Evolutionary conservation across 257 asterid species (phyloP).

Genomic region (Nyctanthes arbortristis): DNA sequence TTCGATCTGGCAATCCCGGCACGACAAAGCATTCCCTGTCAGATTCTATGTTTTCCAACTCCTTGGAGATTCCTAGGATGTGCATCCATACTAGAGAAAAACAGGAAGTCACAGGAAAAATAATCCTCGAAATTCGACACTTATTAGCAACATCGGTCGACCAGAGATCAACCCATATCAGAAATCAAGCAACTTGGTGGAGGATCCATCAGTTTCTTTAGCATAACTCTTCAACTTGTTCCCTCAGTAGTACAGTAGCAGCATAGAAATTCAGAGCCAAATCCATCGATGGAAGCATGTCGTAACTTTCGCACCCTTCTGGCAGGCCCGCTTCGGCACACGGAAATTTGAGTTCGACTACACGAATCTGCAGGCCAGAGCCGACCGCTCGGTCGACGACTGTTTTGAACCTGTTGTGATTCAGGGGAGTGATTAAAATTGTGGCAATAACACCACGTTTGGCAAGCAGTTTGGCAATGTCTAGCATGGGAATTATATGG

Average conservation of each 20-base stretch:
- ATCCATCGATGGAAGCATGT: slow-evolving; percentile 24
- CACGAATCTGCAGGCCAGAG: slow-evolving; percentile 32
- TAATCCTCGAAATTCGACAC: slow-evolving; percentile 35
- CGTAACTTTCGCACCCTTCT: slow-evolving; percentile 39
- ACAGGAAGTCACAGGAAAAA: slow-evolving; percentile 56
- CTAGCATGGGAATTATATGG: slow-evolving; percentile 61
- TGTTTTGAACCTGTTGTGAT: slow-evolving; percentile 29
- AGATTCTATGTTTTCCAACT: slow-evolving; percentile 21
- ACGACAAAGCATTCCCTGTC: slow-evolving; percentile 46
- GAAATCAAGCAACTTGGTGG: slow-evolving; percentile 38
- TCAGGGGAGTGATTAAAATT: slow-evolving; percentile 40
- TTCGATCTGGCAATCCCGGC: slow-evolving; percentile 48
- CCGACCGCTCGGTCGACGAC: slow-evolving; percentile 34
- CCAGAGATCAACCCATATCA: slow-evolving; percentile 45
- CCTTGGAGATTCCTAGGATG: slow-evolving; percentile 12
- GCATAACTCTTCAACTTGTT: background rate
- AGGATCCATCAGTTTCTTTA: slow-evolving; percentile 27
- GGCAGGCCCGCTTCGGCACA: slow-evolving; percentile 38
- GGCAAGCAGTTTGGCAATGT: slow-evolving; percentile 52
- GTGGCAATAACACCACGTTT: slow-evolving; percentile 38
- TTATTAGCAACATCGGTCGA: slow-evolving; percentile 28
- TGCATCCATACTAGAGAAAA: slow-evolving; percentile 39
- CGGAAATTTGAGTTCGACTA: slow-evolving; percentile 35
- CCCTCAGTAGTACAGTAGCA: slow-evolving; percentile 23
- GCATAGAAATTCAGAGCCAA: slow-evolving; percentile 18